These are phyloP conservation scores for Colletotrichum sp. DNA, from an alignment of 2,329 filamentous ascomycete genomes.

Conservation along the genomic window DNA sequence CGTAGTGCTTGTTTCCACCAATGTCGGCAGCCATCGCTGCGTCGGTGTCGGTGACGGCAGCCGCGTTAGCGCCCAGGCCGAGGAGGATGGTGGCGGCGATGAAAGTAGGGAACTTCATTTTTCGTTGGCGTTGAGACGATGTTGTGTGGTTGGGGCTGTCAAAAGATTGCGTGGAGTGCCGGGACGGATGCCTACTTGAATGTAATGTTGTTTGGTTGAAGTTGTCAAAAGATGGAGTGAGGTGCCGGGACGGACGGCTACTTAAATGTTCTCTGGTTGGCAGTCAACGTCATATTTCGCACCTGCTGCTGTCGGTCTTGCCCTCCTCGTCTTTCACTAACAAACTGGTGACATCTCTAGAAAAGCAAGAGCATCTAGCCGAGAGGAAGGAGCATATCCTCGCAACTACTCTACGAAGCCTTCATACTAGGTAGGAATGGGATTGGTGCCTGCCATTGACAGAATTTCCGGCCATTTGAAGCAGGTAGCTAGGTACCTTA, in stretches of 20 bases:
- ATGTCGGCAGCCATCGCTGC: background rate
- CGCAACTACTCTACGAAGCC: no score
- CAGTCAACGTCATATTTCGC: background rate
- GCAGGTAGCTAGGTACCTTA: background rate
- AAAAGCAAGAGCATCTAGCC: background rate
- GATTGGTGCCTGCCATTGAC: background rate
- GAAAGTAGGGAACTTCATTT: background rate
- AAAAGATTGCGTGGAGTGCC: background rate
- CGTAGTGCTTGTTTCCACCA: background rate
- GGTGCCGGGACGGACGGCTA: background rate
- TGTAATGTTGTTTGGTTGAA: background rate
- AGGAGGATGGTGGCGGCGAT: background rate
- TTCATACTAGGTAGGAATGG: no score
- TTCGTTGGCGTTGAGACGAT: background rate
- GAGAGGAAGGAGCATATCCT: background rate
- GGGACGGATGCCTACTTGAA: background rate
- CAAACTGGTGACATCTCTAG: background rate
- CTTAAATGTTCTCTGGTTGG: background rate
- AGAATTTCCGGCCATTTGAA: rapidly evolving
- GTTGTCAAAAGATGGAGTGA: background rate
- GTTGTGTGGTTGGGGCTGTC: background rate
- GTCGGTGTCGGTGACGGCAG: background rate
- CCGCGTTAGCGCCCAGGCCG: background rate
- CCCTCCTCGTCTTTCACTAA: background rate
- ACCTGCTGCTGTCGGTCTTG: rapidly evolving